Evolutionary conservation across 352 stramenopile species (phyloP).

Genomic region (Aphanomyces astaci): DNA sequence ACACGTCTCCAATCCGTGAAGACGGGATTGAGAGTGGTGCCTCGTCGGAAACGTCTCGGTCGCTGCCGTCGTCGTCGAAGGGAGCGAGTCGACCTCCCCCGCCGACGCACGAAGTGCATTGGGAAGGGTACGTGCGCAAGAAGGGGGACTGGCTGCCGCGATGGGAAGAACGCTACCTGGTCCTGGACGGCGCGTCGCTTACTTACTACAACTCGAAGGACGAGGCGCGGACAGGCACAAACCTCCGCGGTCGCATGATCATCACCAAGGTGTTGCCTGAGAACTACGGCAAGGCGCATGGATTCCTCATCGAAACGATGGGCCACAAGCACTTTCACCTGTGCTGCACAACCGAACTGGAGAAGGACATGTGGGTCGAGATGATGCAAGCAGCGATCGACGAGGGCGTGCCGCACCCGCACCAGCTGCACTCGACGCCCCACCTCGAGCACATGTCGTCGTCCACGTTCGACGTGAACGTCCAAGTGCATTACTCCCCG

Average conservation of each 20-base stretch:
- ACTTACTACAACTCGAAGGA: conserved; percentile 20
- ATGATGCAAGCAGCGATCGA: conserved; percentile 88
- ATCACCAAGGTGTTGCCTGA: conserved; percentile 55
- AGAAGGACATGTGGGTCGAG: conserved; percentile 88
- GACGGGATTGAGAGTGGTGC: neutral
- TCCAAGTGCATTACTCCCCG: conserved; percentile 27
- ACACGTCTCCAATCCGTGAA: neutral
- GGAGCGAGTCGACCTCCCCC: neutral
- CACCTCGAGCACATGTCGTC: neutral
- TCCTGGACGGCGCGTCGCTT: conserved; percentile 41
- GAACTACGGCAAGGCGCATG: conserved; percentile 53
- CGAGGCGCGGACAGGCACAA: conserved; percentile 30
- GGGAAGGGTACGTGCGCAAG: conserved; percentile 51
- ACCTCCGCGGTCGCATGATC: conserved; percentile 39
- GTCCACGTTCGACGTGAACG: conserved; percentile 1
- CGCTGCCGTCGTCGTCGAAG: neutral
- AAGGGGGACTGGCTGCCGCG: conserved; percentile 73
- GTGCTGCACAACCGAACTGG: conserved; percentile 76
- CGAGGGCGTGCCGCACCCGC: conserved; percentile 36
- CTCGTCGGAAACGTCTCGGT: neutral
- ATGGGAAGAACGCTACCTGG: conserved; percentile 64
- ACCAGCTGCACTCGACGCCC: conserved; percentile 3
- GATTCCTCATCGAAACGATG: conserved; percentile 81
- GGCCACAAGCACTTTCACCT: conserved; percentile 84
- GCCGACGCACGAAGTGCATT: conserved; percentile 24